These are phyloP conservation scores for Leishmania mexicana DNA, from an alignment of 208 protist genomes.

Conservation along the genomic window DNA sequence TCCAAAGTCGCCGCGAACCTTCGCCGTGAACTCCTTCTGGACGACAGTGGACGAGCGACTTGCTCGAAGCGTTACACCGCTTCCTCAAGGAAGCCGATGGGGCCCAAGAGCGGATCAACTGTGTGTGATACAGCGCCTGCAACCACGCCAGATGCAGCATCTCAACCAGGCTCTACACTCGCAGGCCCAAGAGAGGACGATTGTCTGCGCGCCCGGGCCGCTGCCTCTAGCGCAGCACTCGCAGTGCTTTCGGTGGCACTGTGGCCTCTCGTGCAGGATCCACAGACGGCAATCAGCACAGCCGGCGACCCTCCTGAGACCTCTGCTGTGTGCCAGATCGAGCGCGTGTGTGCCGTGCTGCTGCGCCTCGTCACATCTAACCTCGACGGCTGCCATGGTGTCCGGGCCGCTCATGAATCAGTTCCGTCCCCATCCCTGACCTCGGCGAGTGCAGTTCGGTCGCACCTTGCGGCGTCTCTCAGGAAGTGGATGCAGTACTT, in stretches of 20 bases:
- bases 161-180: neutral
- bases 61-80: neutral
- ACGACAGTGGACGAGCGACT: neutral
- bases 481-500: constrained; percentile 18
- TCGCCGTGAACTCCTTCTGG: neutral
- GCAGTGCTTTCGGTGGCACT: neutral
- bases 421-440: neutral
- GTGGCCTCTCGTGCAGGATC: constrained; percentile 6
- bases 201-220: neutral
- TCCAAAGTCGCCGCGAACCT: neutral
- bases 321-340: neutral
- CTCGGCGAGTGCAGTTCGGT: neutral
- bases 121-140: neutral
- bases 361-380: constrained; percentile 4
- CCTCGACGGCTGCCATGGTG: neutral
- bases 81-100: neutral
- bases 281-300: neutral
- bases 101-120: neutral
- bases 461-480: neutral
- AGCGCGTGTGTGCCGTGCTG: constrained; percentile 9
- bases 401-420: neutral
- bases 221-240: neutral
- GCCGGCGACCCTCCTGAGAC: neutral
- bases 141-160: neutral
- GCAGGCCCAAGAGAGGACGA: neutral